These are phyloP conservation scores for Caulochytrium protostelioides DNA, from an alignment of 371 early-diverging fungal species.

Conservation along the genomic window DNA sequence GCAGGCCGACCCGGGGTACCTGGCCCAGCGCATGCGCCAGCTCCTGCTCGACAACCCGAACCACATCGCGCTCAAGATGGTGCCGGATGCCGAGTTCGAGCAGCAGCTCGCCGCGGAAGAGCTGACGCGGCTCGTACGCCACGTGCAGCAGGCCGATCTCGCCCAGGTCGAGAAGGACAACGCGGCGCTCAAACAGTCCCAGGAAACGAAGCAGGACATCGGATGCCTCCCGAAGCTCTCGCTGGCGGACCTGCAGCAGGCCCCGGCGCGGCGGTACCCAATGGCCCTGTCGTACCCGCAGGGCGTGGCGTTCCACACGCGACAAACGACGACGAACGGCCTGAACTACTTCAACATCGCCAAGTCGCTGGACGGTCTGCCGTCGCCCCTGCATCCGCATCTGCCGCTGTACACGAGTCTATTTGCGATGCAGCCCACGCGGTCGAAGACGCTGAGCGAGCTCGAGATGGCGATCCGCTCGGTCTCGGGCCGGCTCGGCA, in stretches of 20 bases:
- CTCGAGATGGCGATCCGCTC: no score
- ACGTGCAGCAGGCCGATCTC: conserved; percentile 33
- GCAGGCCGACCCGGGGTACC: conserved; percentile 37
- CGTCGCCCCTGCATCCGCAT: conserved; percentile 43
- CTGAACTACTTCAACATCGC: conserved; percentile 65
- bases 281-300: no score
- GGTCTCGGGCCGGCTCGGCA: no score
- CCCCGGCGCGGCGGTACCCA: no score
- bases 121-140: conserved; percentile 31
- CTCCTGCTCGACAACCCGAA: conserved; percentile 60
- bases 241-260: conserved; percentile 43
- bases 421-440: conserved; percentile 6
- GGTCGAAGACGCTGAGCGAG: no score
- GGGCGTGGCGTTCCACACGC: conserved; percentile 40
- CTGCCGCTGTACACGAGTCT: conserved; percentile 58
- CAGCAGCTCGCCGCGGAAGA: conserved; percentile 37
- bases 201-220: conserved; percentile 44
- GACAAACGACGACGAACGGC: conserved; percentile 68
- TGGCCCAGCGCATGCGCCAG: conserved; percentile 41
- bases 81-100: conserved; percentile 44
- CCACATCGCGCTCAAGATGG: conserved; percentile 55
- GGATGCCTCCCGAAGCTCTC: conserved; percentile 55
- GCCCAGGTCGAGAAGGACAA: conserved; percentile 33
- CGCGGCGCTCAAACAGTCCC: conserved; percentile 34
- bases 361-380: conserved; percentile 35